Percentiles rank a stretch among this genome's conserved stretches.
Evolutionary conservation across 208 protist genomes (phyloP).

Genomic region (Angomonas deanei): DNA sequence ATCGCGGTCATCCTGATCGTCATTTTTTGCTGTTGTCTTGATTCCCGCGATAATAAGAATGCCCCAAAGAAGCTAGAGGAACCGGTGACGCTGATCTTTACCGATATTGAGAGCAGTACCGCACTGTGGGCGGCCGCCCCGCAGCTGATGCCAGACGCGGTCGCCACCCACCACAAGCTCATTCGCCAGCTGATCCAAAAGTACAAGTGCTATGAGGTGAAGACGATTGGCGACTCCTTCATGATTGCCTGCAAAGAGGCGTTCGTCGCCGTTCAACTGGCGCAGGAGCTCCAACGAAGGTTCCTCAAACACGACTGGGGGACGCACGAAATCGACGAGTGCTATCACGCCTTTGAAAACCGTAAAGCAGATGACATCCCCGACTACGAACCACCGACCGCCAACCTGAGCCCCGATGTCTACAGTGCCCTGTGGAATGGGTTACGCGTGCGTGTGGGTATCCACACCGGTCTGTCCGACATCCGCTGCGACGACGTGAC

Average conservation of each 20-base stretch:
- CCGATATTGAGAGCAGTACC: slow-evolving; percentile 77
- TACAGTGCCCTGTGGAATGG: slow-evolving; percentile 37
- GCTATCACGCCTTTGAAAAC: slow-evolving; percentile 47
- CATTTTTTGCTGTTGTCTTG: slow-evolving; percentile 8
- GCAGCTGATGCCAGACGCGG: slow-evolving; percentile 52
- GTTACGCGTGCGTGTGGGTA: slow-evolving; percentile 46
- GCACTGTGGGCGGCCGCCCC: slow-evolving; percentile 65
- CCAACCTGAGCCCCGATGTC: slow-evolving; percentile 23
- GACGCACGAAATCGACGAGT: slow-evolving; percentile 27
- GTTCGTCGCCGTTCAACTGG: slow-evolving; percentile 31
- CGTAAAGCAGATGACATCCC: slow-evolving; percentile 11
- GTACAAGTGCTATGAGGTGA: slow-evolving; percentile 80
- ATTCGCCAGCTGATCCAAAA: slow-evolving; percentile 53
- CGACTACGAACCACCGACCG: slow-evolving; percentile 19
- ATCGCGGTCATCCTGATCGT: slow-evolving; percentile 5
- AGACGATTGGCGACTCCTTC: slow-evolving; percentile 83
- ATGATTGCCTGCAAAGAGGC: slow-evolving; percentile 70
- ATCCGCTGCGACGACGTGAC: slow-evolving; percentile 52
- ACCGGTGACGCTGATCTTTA: slow-evolving; percentile 67
- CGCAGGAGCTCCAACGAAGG: slow-evolving; percentile 39
- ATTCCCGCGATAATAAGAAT: slow-evolving; percentile 31
- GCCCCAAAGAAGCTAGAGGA: slow-evolving; percentile 35
- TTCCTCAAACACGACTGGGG: slow-evolving; percentile 54
- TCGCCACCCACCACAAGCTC: slow-evolving; percentile 60
- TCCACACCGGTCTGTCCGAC: slow-evolving; percentile 66